Evolutionary conservation across 768 basidiomycete species (phyloP).

Genomic region (Collybiopsis luxurians): DNA sequence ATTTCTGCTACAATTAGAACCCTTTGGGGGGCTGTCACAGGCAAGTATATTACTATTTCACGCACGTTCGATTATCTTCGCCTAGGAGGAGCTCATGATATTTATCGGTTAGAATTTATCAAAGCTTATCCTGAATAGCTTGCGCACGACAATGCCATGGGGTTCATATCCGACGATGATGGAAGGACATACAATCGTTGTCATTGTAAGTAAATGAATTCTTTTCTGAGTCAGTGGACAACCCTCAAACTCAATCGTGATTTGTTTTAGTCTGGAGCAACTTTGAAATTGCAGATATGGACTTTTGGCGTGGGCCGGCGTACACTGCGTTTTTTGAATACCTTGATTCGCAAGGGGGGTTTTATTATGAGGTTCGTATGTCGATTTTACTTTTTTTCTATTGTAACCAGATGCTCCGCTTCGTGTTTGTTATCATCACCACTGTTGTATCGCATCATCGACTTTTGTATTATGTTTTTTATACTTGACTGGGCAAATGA

Average conservation of each 20-base stretch:
- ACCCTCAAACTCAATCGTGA: background rate
- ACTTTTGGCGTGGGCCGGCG: constrained; percentile 64
- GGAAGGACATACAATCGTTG: constrained; percentile 49
- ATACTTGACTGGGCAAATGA: background rate
- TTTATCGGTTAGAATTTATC: constrained; percentile 45
- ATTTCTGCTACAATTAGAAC: constrained; percentile 58
- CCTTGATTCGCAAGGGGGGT: constrained; percentile 62
- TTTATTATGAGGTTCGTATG: constrained; percentile 62
- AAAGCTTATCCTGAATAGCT: constrained; percentile 44
- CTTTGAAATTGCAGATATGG: constrained; percentile 67
- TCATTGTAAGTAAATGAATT: constrained; percentile 40
- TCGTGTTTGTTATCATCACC: background rate
- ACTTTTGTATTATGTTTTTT: background rate
- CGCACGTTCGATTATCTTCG: background rate
- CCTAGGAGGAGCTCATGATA: constrained; percentile 6
- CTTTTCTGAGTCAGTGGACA: background rate
- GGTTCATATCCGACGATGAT: constrained; percentile 50
- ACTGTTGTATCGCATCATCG: too few relatives aligned
- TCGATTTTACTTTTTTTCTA: background rate
- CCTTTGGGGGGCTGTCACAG: constrained; percentile 54
- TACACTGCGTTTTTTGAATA: constrained; percentile 65
- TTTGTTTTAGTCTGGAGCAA: constrained; percentile 49
- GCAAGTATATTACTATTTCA: constrained; percentile 13
- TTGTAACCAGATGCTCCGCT: constrained; percentile 45
- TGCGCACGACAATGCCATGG: constrained; percentile 49